Base-by-base conservation (phyloP, 495 filamentous ascomycete genomes). In the Hyaloscypha finlandica region DNA sequence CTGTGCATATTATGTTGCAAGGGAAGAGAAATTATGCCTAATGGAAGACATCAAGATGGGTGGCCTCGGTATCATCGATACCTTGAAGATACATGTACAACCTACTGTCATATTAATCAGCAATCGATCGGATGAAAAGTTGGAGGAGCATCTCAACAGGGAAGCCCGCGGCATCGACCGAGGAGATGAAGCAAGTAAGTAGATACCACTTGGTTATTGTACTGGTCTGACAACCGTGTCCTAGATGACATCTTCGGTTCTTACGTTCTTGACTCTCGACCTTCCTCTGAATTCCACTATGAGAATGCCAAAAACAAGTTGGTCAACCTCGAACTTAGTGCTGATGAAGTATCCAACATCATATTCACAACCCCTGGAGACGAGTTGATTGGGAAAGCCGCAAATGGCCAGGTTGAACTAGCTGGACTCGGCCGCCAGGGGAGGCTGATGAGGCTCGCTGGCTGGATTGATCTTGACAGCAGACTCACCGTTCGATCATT, bases 41-140 rank as follows among this genome's bases (percentile, higher is more conserved):
- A 86, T 96, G 71, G 89, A 94, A 69, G 95, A 98, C 73, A 83
- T 90, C n/a, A 84, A 84, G 42, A 81, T 88, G 55, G 90, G 90
- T 3, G 86, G 85, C 8, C 75, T 88, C 19, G 92, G 94, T 45
- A 81, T 88, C 29, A 80, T 97, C 31, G 88, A 96, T 72, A 86
- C 77, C 83, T 84, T 99, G 70, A 87, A 92, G 71, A 76, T 91
- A 4, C 89, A 92, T 64, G 86, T 89, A 31, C 86, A 91, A 64
- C 95, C 95, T 8, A 97, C 94, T 0, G 82, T 92, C 0, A 79
- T 98, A 14, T 76, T 99, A 30, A 79, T 91, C 6, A 90, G 93
- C 4, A 85, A 87, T 42, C 84, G 90, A 54, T 84, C 89, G 19
- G 88, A 94, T 29, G 85, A 93, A 39, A 73, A 72, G 12, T 68